Conservation (phyloP, 176 grass and related monocot genomes). For the Alloteropsis semialata region DNA sequence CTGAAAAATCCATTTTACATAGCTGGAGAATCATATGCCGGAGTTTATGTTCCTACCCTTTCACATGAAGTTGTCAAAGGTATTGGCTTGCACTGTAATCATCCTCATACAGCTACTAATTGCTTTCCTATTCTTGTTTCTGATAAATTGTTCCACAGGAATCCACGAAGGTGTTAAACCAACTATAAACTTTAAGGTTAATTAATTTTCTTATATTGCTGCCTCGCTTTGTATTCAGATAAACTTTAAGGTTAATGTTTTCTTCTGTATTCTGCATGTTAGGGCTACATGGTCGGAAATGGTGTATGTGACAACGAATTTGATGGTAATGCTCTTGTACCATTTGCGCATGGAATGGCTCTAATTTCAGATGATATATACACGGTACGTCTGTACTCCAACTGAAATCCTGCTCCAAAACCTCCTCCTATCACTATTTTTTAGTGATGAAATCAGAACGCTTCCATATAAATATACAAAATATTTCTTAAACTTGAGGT, state of each 20-base stretch:
- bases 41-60: slow-evolving; percentile 96
- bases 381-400: slow-evolving; percentile 35
- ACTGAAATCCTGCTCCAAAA: not conserved
- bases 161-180: slow-evolving; percentile 60
- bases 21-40: slow-evolving; percentile 88
- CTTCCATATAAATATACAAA: not conserved
- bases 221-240: too few species aligned
- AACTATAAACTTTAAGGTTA: slow-evolving; percentile 83
- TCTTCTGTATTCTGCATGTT: not conserved
- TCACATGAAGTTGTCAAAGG: slow-evolving; percentile 86
- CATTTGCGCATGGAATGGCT: slow-evolving; percentile 91
- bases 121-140: not conserved
- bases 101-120: not conserved
- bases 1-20: slow-evolving; percentile 80
- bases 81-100: not conserved
- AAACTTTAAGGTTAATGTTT: slow-evolving; percentile 10
- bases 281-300: slow-evolving; percentile 99
- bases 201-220: not conserved
- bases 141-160: slow-evolving; percentile 45
- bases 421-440: not conserved
- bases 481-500: not conserved
- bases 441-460: not conserved
- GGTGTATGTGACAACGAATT: slow-evolving; percentile 74
- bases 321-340: slow-evolving; percentile 98
- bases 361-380: slow-evolving; percentile 80